These are phyloP conservation scores for Tuctoria greenei DNA, from an alignment of 176 grass and related monocot species.

Conservation along the genomic window DNA sequence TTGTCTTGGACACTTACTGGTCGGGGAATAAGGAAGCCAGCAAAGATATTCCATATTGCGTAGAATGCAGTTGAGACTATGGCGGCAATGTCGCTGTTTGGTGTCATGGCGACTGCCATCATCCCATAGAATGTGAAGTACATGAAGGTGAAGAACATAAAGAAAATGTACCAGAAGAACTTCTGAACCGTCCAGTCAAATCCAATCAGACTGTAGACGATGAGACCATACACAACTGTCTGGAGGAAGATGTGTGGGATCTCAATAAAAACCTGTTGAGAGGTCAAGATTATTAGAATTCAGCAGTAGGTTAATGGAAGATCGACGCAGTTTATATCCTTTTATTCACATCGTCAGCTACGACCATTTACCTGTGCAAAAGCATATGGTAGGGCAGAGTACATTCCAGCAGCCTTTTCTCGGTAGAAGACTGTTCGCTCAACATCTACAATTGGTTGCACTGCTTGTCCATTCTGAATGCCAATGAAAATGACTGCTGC, in stretches of 20 bases:
- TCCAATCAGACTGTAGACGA: conserved; percentile 78
- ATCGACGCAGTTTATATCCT: background rate
- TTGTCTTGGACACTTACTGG: conserved; percentile 53
- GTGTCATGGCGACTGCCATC: conserved; percentile 96
- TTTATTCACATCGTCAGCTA: background rate
- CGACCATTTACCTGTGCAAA: conserved; percentile 71
- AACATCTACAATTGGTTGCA: conserved; percentile 88
- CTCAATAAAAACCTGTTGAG: conserved; percentile 80
- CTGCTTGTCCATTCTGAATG: conserved; percentile 85
- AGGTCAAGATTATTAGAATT: conserved; percentile 11
- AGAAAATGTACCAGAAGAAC: conserved; percentile 97
- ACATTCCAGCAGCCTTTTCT: conserved; percentile 96
- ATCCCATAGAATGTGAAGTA: conserved; percentile 99
- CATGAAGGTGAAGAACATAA: conserved; percentile 99
- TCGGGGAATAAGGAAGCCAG: conserved; percentile 76
- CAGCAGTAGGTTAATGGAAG: conserved; percentile 6
- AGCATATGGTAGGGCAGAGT: conserved; percentile 90
- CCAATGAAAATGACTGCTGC: conserved; percentile 89
- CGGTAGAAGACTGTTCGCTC: conserved; percentile 91
- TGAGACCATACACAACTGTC: conserved; percentile 71
- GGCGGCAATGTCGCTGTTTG: conserved; percentile 83
- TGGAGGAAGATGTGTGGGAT: conserved; percentile 93
- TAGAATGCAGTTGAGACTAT: conserved; percentile 90
- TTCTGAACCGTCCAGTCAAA: conserved; percentile 75
- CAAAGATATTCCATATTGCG: conserved; percentile 90